Evolutionary conservation across 805 yeast species (phyloP), one percentile per base, ranked within the genome.

Genomic region (Myxozyma neotropica): DNA sequence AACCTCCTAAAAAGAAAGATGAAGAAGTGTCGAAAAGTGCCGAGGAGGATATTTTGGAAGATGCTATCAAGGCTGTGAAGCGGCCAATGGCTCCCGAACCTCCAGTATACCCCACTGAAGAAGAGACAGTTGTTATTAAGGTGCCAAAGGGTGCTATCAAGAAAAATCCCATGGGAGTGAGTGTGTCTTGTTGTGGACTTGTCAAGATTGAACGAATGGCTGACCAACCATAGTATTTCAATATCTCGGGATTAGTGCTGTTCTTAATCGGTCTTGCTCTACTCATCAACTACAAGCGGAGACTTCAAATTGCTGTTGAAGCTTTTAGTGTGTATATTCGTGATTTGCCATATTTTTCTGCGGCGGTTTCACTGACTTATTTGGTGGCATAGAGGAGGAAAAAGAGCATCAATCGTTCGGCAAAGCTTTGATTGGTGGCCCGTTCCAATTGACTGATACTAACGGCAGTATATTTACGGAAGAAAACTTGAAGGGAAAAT

Each of bases 401-500:
- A 26, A 40, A 23, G 56, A 57, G 31, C 40, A 53, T 27, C 56
- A 60, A 38, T 47, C 58, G 6, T 53, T 53, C 33, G 99, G 99
- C 23, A 90, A 86, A 71, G 97, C 98, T 1, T 78, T 88, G 48
- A 87, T 94, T 63, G 99, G 99, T 21, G 98, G 98, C 0, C 87
- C 90, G 12, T 94, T 94, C 74, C 76, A 80, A 57, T 76, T 94
- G 63, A 75, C 81, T 7, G 96, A 93, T 71, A 79, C 81, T 35
- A 75, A 90, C 53, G 91, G 92, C 39, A 74, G 86, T 27, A 74
- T 72, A 19, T 94, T 94, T 73, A 90, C 97, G 1, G 84, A 90
- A 27, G 78, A 89, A 63, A 80, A 93, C 67, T 76, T 94, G 70
- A 74, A 81, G 63, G 94, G 92, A 35, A 86, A 83, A 72, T 94